Percentiles rank a stretch among this genome's conserved stretches.
Conservation (phyloP, 768 basidiomycete genomes). For the Trametes gibbosa region DNA sequence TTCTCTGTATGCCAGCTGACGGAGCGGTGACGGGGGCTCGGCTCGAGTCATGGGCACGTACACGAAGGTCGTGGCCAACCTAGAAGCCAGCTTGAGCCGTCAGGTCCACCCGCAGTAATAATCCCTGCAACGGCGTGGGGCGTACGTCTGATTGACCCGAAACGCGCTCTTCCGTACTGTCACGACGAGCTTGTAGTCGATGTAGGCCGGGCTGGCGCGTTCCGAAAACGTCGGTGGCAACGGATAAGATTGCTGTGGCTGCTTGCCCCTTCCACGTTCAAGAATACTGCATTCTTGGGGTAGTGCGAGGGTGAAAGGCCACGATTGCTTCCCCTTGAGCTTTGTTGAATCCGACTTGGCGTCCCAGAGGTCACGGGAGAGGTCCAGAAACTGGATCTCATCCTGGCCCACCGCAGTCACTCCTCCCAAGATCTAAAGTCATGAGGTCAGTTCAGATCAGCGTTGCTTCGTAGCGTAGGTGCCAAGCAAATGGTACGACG, state of each 20-base stretch:
- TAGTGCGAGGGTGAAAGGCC: slow-evolving; percentile 48
- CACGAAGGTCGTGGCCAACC: slow-evolving; percentile 30
- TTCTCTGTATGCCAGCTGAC: slow-evolving; percentile 37
- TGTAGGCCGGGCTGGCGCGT: slow-evolving; percentile 50
- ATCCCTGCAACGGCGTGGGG: neutral
- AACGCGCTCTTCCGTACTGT: slow-evolving; percentile 49
- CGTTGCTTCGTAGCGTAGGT: neutral
- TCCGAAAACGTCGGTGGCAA: slow-evolving; percentile 57
- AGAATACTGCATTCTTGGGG: slow-evolving; percentile 42
- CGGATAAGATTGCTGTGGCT: slow-evolving; percentile 33
- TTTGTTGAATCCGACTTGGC: slow-evolving; percentile 31
- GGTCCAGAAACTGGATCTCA: slow-evolving; percentile 44
- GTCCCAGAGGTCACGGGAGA: slow-evolving; percentile 44
- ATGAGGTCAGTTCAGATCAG: neutral
- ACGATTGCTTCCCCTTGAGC: slow-evolving; percentile 43
- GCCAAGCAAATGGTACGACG: too few relatives aligned
- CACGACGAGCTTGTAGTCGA: slow-evolving; percentile 53
- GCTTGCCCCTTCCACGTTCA: slow-evolving; percentile 34
- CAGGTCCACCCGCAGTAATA: neutral
- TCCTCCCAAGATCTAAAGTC: slow-evolving; percentile 41
- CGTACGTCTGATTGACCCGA: slow-evolving; percentile 49
- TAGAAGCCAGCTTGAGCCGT: neutral
- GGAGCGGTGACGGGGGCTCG: slow-evolving; percentile 34
- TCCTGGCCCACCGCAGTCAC: slow-evolving; percentile 57
- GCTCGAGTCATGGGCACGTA: slow-evolving; percentile 36